Conservation (phyloP, 495 filamentous ascomycete genomes). For the Aspergillus haitiensis region DNA sequence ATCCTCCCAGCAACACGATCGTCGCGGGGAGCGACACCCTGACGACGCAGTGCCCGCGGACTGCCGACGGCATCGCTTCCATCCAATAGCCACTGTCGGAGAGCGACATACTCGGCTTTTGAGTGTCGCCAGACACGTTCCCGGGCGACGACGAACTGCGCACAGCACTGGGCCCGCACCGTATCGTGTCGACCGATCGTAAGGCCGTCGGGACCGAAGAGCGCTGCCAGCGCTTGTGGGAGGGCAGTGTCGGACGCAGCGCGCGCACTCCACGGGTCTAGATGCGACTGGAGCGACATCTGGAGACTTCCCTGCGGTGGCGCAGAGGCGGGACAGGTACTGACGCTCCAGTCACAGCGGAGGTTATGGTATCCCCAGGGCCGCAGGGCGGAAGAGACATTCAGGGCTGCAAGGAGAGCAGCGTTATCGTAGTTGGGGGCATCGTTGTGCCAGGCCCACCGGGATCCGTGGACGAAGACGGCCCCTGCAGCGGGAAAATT, state of each 20-base stretch:
- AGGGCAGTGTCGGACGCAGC: slow-evolving; percentile 40
- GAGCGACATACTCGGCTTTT: slow-evolving; percentile 40
- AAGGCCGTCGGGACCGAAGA: slow-evolving; percentile 31
- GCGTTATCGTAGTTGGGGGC: slow-evolving; percentile 43
- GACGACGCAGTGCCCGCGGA: slow-evolving; percentile 6
- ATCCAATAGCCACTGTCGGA: slow-evolving; percentile 48
- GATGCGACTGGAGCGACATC: slow-evolving; percentile 34
- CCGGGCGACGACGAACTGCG: slow-evolving; percentile 44
- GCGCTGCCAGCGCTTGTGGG: slow-evolving; percentile 30
- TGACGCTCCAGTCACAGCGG: slow-evolving; percentile 48
- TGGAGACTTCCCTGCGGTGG: slow-evolving; percentile 43
- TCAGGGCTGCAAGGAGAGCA: slow-evolving; percentile 35
- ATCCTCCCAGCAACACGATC: slow-evolving; percentile 42
- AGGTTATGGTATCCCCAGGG: slow-evolving; percentile 46
- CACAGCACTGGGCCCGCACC: slow-evolving; percentile 47
- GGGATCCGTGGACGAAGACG: slow-evolving; percentile 47
- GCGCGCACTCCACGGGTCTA: slow-evolving; percentile 43
- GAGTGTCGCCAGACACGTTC: slow-evolving; percentile 39
- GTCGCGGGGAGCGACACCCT: slow-evolving; percentile 34
- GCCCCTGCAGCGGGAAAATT: slow-evolving; percentile 49
- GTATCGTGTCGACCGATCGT: slow-evolving; percentile 34
- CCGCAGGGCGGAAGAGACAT: slow-evolving; percentile 34
- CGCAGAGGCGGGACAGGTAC: slow-evolving; percentile 34
- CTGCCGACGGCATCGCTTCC: slow-evolving; percentile 17
- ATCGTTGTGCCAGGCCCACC: slow-evolving; percentile 50